Evolutionary conservation across 306 rosid species (phyloP), one percentile per base, ranked within the genome.

Genomic region (Corylus americana): DNA sequence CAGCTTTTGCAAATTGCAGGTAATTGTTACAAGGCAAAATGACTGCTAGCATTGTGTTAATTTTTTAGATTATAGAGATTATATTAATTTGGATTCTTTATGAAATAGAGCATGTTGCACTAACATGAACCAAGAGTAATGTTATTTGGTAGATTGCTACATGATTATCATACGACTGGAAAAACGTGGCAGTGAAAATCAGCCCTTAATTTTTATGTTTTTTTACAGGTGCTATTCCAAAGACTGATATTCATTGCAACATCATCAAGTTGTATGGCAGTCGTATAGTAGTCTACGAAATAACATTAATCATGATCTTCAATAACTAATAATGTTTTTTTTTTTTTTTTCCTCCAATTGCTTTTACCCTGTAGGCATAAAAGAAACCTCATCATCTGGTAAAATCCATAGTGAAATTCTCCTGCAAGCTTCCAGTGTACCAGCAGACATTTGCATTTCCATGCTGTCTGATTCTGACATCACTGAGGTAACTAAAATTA

Each of bases 381-480:
- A 29, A 51, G 80, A 72, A 53, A 47, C 47, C 49, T 55, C 69
- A 18, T 16, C 55, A 50, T 20, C 4, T 47, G 80, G 64, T 62
- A 83, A 82, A 83, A 44, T 3, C 25, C 37, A 50, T 7, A 47
- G 69, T 42, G 86, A 72, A 76, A 35, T 81, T 45, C 86, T 80
- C 83, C 79, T 94, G 87, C 78, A 85, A 88, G 89, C 91, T 85
- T 87, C 92, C 76, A 55, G 58, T 79, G 47, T 58, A 64, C 54
- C 72, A 64, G 39, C 76, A 39, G 77, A 83, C 47, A 77, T 92
- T 58, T 82, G 84, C 42, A 76, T 91, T 51, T 81, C 83, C 44
- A 83, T 73, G 79, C 89, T 94, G 8, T 89, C 92, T n/a, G 94
- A 92, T 79, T 76, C 79, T 27, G 96, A 89, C 75, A 70, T 92